phyloP scores from a whole-genome alignment of 2,329 filamentous ascomycete genomes.

The Ceratocystiopsis sp. region DNA sequence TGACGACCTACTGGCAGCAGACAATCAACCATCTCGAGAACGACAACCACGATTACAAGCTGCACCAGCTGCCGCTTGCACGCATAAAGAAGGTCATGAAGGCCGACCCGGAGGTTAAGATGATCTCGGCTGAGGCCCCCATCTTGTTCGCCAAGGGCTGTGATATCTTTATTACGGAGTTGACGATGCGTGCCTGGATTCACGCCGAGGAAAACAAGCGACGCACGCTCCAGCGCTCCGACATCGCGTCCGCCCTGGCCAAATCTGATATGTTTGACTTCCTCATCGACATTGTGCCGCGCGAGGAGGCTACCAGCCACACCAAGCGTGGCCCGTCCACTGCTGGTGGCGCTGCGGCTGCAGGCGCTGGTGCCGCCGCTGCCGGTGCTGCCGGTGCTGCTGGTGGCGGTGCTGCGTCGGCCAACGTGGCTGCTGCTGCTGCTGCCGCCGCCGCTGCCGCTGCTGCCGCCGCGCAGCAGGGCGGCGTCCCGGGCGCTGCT shows the following conservation, averaged over 20 bases:
- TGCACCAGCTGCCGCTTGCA: conserved; percentile 91
- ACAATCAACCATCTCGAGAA: conserved; percentile 90
- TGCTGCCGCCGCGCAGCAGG: conserved; percentile 29
- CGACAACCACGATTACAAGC: conserved; percentile 94
- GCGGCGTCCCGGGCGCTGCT: conserved; percentile 21
- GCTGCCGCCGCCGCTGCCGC: conserved; percentile 16
- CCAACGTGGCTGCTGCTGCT: conserved; percentile 17
- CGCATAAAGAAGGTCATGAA: conserved; percentile 99
- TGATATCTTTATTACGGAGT: conserved; percentile 96
- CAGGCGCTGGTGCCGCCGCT: neutral
- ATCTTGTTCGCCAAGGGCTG: conserved; percentile 97
- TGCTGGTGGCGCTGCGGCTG: conserved; percentile 13
- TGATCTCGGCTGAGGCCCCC: conserved; percentile 96
- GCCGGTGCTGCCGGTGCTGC: conserved; percentile 4
- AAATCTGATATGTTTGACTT: conserved; percentile 99
- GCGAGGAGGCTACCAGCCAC: conserved; percentile 78
- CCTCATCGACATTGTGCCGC: conserved; percentile 93
- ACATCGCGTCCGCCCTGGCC: conserved; percentile 86
- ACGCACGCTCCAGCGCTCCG: conserved; percentile 81
- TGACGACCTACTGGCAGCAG: conserved; percentile 99
- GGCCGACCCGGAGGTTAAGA: conserved; percentile 96
- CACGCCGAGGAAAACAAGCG: conserved; percentile 98
- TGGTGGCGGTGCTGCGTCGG: conserved; percentile 34
- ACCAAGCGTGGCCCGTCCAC: conserved; percentile 52
- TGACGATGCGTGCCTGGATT: conserved; percentile 99